Conservation (phyloP, 495 filamentous ascomycete species). For the Cercophora scortea region DNA sequence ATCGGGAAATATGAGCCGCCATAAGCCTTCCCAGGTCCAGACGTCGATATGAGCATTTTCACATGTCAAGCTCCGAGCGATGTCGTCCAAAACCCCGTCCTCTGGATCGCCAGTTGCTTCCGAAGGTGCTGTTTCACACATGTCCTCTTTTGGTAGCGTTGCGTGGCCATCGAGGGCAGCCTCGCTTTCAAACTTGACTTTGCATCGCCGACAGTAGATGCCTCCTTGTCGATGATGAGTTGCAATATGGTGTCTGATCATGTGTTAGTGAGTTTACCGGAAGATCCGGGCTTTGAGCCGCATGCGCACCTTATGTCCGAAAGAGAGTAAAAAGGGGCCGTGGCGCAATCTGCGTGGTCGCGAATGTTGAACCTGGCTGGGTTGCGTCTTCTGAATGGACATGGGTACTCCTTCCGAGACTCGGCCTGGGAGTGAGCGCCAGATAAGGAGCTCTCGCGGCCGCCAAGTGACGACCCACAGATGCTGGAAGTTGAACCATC, state of each 20-base stretch:
- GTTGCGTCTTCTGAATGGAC: slow-evolving; percentile 31
- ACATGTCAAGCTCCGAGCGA: not conserved
- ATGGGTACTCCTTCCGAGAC: slow-evolving; percentile 10
- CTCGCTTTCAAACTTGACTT: slow-evolving; percentile 4
- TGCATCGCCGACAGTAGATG: slow-evolving; percentile 18
- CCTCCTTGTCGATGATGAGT: slow-evolving; percentile 2
- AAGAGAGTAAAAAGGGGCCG: slow-evolving; percentile 10
- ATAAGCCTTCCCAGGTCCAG: slow-evolving; percentile 16
- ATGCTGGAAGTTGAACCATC: not conserved
- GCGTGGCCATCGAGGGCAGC: slow-evolving; percentile 6
- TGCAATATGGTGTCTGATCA: slow-evolving; percentile 13
- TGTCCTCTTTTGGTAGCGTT: slow-evolving; percentile 16
- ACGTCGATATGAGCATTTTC: not conserved
- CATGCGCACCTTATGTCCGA: slow-evolving; percentile 14
- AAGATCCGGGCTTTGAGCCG: not conserved
- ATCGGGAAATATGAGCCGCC: slow-evolving; percentile 13
- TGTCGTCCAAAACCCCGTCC: slow-evolving; percentile 14
- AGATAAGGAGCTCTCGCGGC: not conserved
- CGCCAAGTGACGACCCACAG: not conserved
- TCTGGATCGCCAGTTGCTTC: slow-evolving; percentile 7
- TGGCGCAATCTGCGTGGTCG: slow-evolving; percentile 24
- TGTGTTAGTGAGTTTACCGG: not conserved
- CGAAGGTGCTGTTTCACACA: slow-evolving; percentile 12
- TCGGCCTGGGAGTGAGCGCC: not conserved
- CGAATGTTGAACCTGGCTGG: slow-evolving; percentile 29